Base-by-base conservation (phyloP, 768 basidiomycete genomes). In the Xerocomus brunneocitrinus region DNA sequence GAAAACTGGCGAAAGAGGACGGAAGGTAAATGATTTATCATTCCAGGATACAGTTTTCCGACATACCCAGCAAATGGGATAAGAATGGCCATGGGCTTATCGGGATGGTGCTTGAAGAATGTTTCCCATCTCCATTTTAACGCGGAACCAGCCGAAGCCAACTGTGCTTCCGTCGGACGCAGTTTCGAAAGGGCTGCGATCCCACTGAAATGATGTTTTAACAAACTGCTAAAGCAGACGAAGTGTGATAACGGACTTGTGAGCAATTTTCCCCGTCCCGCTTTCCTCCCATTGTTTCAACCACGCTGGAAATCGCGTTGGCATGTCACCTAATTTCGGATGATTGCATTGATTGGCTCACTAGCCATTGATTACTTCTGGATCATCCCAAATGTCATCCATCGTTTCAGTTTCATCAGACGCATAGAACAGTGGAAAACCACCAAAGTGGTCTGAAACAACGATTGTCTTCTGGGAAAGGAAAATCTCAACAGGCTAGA, bases 111-210 rank as follows among this genome's bases (percentile, higher is more conserved):
- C 24, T 64, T 71, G 44, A 79, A 86, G 62, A 79, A 80, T 12
- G 67, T 62, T 3, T 76, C 67, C 84, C 85, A 87, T 47, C 74
- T 67, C 24, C 63, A 50, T 36, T 71, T 63, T 55, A 85, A 83
- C 1, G 61, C 70, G 4, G 79, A 72, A 0, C 70, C 72, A 32
- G 82, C 65, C 10, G 72, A 71, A 48, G 71, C 66, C n/a, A 84
- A 63, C 38, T 86, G 83, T 19, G 68, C 69, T 1, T 62, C 55
- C 6, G 65, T 74, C 1, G 82, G 84, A 10, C 85, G 73, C 19
- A 84, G 55, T 63, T 83, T 85, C 48, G 78, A 68, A 0, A 78
- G 76, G 12, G 76, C 77, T 57, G 84, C 81, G 8, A 81, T 56
- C 5, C 71, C 81, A 55, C 82, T 84, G 54, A 4, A 32, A 49